Evolutionary conservation across 1,139 yeast species (phyloP).

Genomic region (Meyerozyma sp.): DNA sequence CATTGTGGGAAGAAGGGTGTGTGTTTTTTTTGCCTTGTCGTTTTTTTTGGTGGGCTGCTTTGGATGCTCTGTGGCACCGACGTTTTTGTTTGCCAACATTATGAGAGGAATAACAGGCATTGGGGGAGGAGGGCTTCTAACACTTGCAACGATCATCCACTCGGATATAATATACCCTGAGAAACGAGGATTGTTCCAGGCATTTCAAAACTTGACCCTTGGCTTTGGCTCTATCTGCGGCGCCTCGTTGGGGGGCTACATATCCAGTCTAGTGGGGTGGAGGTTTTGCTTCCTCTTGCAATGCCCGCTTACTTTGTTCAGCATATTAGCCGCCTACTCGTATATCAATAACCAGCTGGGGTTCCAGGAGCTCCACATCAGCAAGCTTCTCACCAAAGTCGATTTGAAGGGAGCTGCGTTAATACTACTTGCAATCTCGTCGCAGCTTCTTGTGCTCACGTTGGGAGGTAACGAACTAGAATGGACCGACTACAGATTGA

Average conservation of each 20-base stretch:
- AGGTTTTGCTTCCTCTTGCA: conserved; percentile 24
- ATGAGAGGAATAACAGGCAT: conserved; percentile 22
- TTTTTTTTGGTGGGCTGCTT: conserved; percentile 14
- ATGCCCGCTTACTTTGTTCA: conserved; percentile 13
- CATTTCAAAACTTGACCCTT: conserved; percentile 19
- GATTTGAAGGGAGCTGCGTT: conserved; percentile 16
- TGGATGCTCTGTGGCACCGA: conserved; percentile 8
- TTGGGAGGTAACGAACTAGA: conserved; percentile 18
- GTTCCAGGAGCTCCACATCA: conserved; percentile 5
- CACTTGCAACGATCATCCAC: conserved; percentile 23
- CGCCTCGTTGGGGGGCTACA: conserved; percentile 21
- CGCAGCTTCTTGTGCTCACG: conserved; percentile 23
- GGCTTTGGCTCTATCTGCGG: conserved; percentile 23
- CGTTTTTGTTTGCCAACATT: conserved; percentile 6
- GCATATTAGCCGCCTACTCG: conserved; percentile 14
- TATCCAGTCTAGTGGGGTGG: conserved; percentile 16
- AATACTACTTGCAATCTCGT: conserved; percentile 19
- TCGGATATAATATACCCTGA: conserved; percentile 23
- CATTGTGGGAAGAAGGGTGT: conserved; percentile 43
- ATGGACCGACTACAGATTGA: conserved; percentile 15
- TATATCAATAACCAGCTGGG: conserved; percentile 14
- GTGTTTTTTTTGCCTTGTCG: conserved; percentile 18
- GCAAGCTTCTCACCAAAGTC: conserved; percentile 8
- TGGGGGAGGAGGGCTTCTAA: conserved; percentile 30
- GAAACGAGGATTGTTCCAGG: conserved; percentile 24